Evolutionary conservation across 768 basidiomycete genomes (phyloP).

Genomic region (Tephrocybe rancida): DNA sequence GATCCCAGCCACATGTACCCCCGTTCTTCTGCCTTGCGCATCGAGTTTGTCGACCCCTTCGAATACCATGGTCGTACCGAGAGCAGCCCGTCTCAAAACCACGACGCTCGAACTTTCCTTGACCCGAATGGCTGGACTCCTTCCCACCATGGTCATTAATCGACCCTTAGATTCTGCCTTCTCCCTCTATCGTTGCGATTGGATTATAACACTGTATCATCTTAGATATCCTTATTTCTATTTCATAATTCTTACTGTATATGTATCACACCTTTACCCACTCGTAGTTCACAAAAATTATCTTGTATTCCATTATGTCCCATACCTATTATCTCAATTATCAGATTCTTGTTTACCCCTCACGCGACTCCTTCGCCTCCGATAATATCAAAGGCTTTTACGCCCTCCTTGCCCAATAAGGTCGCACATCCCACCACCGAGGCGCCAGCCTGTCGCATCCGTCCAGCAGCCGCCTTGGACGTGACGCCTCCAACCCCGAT

Average conservation of each 20-base stretch:
- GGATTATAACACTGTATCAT: conserved; percentile 12
- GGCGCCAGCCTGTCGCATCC: conserved; percentile 81
- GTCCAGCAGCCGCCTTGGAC: conserved; percentile 52
- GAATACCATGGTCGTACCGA: conserved; percentile 1
- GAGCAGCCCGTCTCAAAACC: background rate
- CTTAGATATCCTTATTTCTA: conserved; percentile 17
- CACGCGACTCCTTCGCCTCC: conserved; percentile 7
- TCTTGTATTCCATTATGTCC: no score
- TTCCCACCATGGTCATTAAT: conserved; percentile 2
- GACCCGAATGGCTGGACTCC: conserved; percentile 19
- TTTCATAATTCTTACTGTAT: conserved; percentile 3
- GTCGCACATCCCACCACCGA: conserved; percentile 65
- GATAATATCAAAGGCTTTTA: conserved; percentile 52
- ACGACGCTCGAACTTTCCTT: background rate
- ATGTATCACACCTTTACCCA: conserved; percentile 2
- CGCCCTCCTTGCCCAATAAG: conserved; percentile 54
- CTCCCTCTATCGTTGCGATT: background rate
- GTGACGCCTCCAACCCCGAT: conserved; percentile 87
- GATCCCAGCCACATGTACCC: background rate
- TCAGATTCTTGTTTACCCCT: no score
- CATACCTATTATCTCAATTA: no score
- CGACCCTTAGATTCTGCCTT: background rate
- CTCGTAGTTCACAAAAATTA: conserved; percentile 1
- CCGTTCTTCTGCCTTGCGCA: conserved; percentile 5
- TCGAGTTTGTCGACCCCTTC: conserved; percentile 8